These are phyloP conservation scores for Coemansia sp. DNA, from an alignment of 192 early-diverging fungal species.

Conservation along the genomic window DNA sequence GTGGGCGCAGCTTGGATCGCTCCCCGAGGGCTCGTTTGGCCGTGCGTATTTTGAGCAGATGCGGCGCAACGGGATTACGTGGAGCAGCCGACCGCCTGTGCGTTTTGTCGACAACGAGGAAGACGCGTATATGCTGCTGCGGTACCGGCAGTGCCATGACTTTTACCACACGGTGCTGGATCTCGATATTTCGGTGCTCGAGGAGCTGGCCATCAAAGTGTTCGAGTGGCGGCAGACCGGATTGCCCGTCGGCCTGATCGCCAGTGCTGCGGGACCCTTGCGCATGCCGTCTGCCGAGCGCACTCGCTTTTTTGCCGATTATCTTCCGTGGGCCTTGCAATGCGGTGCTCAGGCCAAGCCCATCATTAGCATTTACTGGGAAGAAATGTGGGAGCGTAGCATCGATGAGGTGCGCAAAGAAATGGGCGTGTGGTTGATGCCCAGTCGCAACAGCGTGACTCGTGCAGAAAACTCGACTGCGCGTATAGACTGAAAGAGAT, in stretches of 20 bases:
- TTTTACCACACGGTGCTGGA: slow-evolving; percentile 91
- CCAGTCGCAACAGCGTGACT: slow-evolving; percentile 28
- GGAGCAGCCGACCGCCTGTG: slow-evolving; percentile 79
- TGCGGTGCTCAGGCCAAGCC: slow-evolving; percentile 71
- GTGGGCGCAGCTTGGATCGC: slow-evolving; percentile 58
- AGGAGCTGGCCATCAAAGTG: slow-evolving; percentile 93
- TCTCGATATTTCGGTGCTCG: slow-evolving; percentile 76
- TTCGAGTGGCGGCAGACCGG: slow-evolving; percentile 92
- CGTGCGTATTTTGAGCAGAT: slow-evolving; percentile 80
- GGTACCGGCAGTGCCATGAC: slow-evolving; percentile 94
- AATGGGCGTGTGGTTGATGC: slow-evolving; percentile 65
- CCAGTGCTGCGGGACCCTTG: slow-evolving; percentile 80
- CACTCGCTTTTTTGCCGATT: slow-evolving; percentile 61
- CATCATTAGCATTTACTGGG: slow-evolving; percentile 88
- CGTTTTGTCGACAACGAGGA: slow-evolving; percentile 88
- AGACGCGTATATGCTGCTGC: slow-evolving; percentile 88
- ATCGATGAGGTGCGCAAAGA: slow-evolving; percentile 72
- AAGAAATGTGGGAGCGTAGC: slow-evolving; percentile 71
- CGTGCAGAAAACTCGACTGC: neutral
- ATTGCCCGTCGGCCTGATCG: slow-evolving; percentile 83
- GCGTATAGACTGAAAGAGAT: too few relatives aligned
- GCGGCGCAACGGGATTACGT: slow-evolving; percentile 74
- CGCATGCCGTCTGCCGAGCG: slow-evolving; percentile 63
- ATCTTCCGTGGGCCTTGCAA: slow-evolving; percentile 93
- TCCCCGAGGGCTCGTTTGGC: slow-evolving; percentile 81